Percentiles rank a stretch among this genome's conserved stretches.
Evolutionary conservation across 495 filamentous ascomycete genomes (phyloP).

Genomic region (Hypoxylon intermedium): DNA sequence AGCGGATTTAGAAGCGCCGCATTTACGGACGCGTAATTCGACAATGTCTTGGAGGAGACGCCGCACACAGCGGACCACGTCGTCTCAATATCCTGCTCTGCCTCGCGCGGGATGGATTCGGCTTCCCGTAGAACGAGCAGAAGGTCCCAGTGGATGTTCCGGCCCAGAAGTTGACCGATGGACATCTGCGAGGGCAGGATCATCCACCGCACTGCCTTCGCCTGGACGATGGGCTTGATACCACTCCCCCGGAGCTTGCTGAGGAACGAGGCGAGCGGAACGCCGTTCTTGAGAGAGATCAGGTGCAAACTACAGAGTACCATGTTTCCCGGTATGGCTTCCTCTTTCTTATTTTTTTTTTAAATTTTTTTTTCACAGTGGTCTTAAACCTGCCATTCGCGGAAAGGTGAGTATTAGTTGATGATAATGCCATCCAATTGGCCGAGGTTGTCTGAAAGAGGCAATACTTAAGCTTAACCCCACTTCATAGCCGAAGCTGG

Average conservation of each 20-base stretch:
- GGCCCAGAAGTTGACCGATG: conserved; percentile 52
- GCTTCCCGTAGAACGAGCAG: conserved; percentile 57
- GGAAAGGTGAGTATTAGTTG: neutral
- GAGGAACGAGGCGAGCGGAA: conserved; percentile 47
- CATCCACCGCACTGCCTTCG: conserved; percentile 62
- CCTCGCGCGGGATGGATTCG: conserved; percentile 44
- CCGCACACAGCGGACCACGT: conserved; percentile 61
- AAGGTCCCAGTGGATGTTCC: conserved; percentile 61
- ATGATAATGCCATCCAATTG: neutral
- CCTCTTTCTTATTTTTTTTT: neutral
- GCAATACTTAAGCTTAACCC: conserved; percentile 9
- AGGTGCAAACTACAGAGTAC: conserved; percentile 57
- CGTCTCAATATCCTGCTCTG: conserved; percentile 44
- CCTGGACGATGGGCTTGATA: conserved; percentile 52
- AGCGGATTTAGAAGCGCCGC: conserved; percentile 52
- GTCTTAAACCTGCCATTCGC: neutral
- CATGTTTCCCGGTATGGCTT: conserved; percentile 40
- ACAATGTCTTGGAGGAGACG: conserved; percentile 60
- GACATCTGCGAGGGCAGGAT: conserved; percentile 62
- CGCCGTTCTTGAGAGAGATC: conserved; percentile 44
- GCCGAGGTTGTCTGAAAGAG: conserved; percentile 29
- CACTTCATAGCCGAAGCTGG: conserved; percentile 1
- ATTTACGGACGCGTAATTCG: conserved; percentile 56
- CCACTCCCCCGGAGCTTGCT: conserved; percentile 46
- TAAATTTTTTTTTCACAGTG: neutral